Percentiles rank a stretch among this genome's conserved stretches.
Evolutionary conservation across 2,329 filamentous ascomycete genomes (phyloP).

Genomic region (Colletotrichum siamense): DNA sequence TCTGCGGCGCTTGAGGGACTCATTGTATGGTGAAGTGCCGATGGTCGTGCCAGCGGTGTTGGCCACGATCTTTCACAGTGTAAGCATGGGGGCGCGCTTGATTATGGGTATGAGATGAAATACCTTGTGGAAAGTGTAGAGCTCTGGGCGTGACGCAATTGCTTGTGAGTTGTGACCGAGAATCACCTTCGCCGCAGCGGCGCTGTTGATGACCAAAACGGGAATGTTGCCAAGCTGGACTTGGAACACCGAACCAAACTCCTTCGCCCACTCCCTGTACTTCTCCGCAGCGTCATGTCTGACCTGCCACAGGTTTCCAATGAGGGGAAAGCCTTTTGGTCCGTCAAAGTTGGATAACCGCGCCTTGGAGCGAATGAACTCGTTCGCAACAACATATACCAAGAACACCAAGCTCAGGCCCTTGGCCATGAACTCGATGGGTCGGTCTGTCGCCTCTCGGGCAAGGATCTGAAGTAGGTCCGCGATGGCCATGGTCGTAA

Average conservation of each 20-base stretch:
- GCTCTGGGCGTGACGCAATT: constrained; percentile 67
- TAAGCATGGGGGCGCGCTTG: neutral
- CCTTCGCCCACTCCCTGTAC: constrained; percentile 32
- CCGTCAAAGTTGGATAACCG: constrained; percentile 53
- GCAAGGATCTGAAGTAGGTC: constrained; percentile 25
- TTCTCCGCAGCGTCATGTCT: constrained; percentile 47
- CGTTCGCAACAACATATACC: constrained; percentile 53
- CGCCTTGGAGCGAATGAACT: constrained; percentile 47
- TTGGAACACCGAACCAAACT: constrained; percentile 36
- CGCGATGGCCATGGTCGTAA: constrained; percentile 29
- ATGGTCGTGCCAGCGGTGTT: constrained; percentile 46
- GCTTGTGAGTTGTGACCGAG: constrained; percentile 72
- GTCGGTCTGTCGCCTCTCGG: constrained; percentile 24
- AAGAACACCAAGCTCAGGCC: constrained; percentile 29
- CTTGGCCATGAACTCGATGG: constrained; percentile 21
- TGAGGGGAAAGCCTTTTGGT: constrained; percentile 54
- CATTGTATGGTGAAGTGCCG: constrained; percentile 73
- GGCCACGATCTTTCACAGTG: constrained; percentile 48
- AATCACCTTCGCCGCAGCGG: constrained; percentile 66
- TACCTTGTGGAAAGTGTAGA: constrained; percentile 64
- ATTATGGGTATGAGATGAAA: neutral
- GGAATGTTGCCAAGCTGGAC: constrained; percentile 50
- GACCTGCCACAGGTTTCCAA: constrained; percentile 62
- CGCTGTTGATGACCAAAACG: constrained; percentile 71
- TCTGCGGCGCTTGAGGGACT: constrained; percentile 68